Percentiles rank a stretch among this genome's conserved stretches.
These are phyloP conservation scores for Zymoseptoria passerinii DNA, from an alignment of 2,329 filamentous ascomycete species.

Conservation along the genomic window DNA sequence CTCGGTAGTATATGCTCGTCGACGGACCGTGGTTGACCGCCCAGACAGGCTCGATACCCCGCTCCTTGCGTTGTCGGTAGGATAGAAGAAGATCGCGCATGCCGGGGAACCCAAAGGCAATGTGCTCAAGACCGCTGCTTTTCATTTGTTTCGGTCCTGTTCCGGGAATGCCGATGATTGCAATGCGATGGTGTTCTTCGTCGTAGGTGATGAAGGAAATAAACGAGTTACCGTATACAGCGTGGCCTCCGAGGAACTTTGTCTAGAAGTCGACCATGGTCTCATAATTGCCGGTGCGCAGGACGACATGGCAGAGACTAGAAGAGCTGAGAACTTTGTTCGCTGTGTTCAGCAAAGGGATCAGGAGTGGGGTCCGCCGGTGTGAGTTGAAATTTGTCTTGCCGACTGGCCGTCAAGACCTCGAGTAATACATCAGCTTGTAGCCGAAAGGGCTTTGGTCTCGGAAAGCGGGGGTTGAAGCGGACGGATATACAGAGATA, in stretches of 20 bases:
- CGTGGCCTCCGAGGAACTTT: conserved; percentile 16
- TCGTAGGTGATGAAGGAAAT: conserved; percentile 20
- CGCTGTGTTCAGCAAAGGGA: conserved; percentile 5
- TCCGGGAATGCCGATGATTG: conserved; percentile 9
- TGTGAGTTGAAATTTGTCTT: background rate
- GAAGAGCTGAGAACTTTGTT: conserved; percentile 13
- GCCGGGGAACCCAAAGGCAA: conserved; percentile 18
- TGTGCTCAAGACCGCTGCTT: conserved; percentile 18
- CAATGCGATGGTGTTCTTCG: conserved; percentile 23
- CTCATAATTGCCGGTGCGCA: conserved; percentile 17
- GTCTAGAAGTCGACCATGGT: conserved; percentile 19
- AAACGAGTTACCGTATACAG: conserved; percentile 11
- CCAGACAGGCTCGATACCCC: conserved; percentile 16
- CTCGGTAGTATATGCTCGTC: conserved; percentile 17
- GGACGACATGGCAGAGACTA: conserved; percentile 20
- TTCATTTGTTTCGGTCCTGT: conserved; percentile 7
- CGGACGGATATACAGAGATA: too few species aligned
- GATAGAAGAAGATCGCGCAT: conserved; percentile 11
- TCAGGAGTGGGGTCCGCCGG: background rate
- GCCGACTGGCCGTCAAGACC: background rate
- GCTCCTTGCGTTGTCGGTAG: conserved; percentile 16
- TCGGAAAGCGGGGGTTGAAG: too few species aligned
- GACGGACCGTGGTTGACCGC: conserved; percentile 19
- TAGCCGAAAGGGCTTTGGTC: too few species aligned
- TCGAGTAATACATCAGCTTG: too few species aligned